These are phyloP conservation scores for Elaeis guineensis DNA, from an alignment of 176 grass and related monocot genomes.

Conservation along the genomic window DNA sequence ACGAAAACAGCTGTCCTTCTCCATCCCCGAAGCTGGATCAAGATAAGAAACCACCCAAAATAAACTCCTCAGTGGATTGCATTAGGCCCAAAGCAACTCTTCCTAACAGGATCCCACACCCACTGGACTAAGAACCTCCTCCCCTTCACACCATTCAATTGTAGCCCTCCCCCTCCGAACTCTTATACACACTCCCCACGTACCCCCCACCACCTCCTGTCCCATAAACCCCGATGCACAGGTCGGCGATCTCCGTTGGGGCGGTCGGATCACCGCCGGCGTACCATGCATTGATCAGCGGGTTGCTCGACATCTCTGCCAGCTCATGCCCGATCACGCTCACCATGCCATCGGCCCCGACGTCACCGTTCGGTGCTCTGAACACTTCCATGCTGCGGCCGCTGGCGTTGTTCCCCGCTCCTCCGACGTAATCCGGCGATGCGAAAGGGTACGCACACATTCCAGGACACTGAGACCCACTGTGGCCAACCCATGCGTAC, in stretches of 20 bases:
- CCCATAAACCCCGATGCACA: conserved; percentile 74
- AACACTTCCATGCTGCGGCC: conserved; percentile 22
- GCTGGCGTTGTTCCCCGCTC: conserved; percentile 6
- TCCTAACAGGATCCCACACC: conserved; percentile 60
- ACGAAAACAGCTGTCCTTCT: too few relatives aligned
- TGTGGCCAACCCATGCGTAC: conserved; percentile 82
- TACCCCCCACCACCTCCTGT: conserved; percentile 55
- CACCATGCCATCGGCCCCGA: conserved; percentile 69
- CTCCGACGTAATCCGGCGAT: conserved; percentile 21
- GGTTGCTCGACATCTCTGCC: conserved; percentile 63
- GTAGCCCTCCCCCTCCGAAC: conserved; percentile 42
- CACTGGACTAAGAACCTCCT: conserved; percentile 79
- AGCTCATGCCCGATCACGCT: conserved; percentile 73
- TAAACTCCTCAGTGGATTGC: conserved; percentile 25
- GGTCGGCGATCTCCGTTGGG: conserved; percentile 81
- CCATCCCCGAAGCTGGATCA: too few relatives aligned
- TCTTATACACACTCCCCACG: conserved; percentile 52
- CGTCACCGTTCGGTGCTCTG: conserved; percentile 61
- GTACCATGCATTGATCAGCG: conserved; percentile 81
- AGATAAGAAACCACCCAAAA: too few relatives aligned
- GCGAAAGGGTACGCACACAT: conserved; percentile 81
- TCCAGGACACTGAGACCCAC: conserved; percentile 61
- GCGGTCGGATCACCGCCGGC: conserved; percentile 69
- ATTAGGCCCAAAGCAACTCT: conserved; percentile 72
- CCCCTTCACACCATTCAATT: conserved; percentile 73